Percentiles rank a stretch among this genome's conserved stretches.
These are phyloP conservation scores for Microthlaspi erraticum DNA, from an alignment of 345 rosid species.

Conservation along the genomic window DNA sequence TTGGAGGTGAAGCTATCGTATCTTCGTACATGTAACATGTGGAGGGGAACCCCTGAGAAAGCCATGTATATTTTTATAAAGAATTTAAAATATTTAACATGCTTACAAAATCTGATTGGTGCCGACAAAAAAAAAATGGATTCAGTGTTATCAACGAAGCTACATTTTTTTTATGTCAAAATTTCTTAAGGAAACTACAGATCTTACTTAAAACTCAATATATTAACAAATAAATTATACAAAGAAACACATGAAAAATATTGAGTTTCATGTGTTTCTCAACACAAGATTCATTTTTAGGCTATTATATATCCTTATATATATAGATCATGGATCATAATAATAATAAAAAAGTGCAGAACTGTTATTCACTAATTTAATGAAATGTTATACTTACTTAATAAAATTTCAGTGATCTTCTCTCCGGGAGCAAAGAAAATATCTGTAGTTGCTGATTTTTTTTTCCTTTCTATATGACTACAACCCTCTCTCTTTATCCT, in stretches of 20 bases:
- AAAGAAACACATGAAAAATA: background rate
- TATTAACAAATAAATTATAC: background rate
- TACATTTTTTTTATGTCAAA: no score
- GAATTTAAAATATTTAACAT: background rate
- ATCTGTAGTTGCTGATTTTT: background rate
- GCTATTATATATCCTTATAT: no score
- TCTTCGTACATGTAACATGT: background rate
- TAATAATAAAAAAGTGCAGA: background rate
- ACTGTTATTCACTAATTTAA: background rate
- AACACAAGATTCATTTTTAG: conserved; percentile 5
- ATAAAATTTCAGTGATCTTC: conserved; percentile 4
- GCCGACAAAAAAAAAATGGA: background rate
- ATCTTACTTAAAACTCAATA: background rate
- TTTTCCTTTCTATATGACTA: background rate
- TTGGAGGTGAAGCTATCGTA: conserved; percentile 17
- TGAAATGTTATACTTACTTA: conserved; percentile 33
- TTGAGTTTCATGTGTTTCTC: no score
- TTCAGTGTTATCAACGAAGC: background rate
- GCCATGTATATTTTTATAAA: background rate
- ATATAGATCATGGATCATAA: background rate
- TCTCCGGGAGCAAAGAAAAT: background rate
- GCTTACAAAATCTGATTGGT: background rate
- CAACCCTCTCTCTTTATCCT: background rate
- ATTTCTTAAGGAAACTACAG: no score
- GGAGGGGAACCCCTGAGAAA: conserved; percentile 20